Conservation (phyloP, 1,284 basidiomycete species). For the Boletellus deceptivus region DNA sequence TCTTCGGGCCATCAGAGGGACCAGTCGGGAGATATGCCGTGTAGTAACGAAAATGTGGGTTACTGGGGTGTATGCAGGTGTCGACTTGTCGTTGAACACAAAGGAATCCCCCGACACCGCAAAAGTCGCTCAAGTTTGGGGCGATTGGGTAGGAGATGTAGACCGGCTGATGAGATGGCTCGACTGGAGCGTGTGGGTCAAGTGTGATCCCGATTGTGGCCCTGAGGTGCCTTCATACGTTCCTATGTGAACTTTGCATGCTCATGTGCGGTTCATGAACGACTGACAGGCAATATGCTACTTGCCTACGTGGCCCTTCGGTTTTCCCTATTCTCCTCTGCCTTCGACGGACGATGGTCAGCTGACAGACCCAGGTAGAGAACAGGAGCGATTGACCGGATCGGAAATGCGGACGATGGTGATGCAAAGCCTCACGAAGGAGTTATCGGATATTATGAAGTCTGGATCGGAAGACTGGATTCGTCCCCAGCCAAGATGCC, state of each 20-base stretch:
- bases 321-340: background rate
- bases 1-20: background rate
- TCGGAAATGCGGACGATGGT: background rate
- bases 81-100: conserved; percentile 14
- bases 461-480: conserved; percentile 18
- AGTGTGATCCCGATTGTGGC: conserved; percentile 36
- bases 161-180: conserved; percentile 38
- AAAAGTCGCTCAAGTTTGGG: conserved; percentile 10
- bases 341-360: background rate
- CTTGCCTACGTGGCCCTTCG: background rate
- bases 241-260: background rate
- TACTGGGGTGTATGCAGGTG: background rate
- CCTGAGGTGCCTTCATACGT: conserved; percentile 29
- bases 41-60: background rate
- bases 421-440: background rate
- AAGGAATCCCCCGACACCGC: background rate
- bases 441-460: background rate
- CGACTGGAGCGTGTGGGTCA: conserved; percentile 43
- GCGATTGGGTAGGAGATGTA: conserved; percentile 28
- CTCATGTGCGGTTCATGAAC: background rate
- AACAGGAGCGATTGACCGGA: background rate
- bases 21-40: background rate
- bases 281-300: background rate
- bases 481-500: conserved; percentile 24
- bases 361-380: background rate